A percentile compares a stretch with the other conserved stretches of the same genome.
Conservation (phyloP, 805 yeast species). For the Candida boleticola region DNA sequence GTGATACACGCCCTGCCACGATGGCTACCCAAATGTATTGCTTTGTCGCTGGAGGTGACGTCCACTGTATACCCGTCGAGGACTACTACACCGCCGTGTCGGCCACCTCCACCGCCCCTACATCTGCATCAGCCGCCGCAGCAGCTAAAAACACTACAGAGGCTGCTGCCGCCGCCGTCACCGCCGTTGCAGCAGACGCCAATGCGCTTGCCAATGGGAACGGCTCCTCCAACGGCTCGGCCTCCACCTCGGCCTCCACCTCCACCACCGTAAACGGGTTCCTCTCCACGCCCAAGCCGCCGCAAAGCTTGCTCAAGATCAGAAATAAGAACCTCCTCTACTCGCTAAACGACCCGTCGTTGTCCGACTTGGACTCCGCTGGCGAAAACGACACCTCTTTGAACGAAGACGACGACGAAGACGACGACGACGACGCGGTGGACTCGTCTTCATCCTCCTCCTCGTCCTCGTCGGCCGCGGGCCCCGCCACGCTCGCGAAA, state of each 20-base stretch:
- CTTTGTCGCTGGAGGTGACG: conserved; percentile 22
- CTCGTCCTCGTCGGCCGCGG: conserved; percentile 2
- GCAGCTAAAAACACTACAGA: conserved; percentile 11
- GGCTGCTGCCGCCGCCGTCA: conserved; percentile 8
- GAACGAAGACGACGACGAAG: conserved; percentile 8
- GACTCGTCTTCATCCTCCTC: not conserved
- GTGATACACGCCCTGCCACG: too few species aligned
- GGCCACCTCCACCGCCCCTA: not conserved
- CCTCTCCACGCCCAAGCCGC: not conserved
- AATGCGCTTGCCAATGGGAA: not conserved
- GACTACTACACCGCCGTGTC: not conserved
- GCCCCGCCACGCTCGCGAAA: conserved; percentile 5
- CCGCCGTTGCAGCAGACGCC: not conserved
- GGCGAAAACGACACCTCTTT: not conserved
- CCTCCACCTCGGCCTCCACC: not conserved
- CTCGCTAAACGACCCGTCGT: conserved; percentile 35
- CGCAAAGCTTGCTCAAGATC: conserved; percentile 2
- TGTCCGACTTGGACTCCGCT: conserved; percentile 31
- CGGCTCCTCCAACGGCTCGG: not conserved
- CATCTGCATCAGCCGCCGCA: not conserved
- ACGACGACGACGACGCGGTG: conserved; percentile 2
- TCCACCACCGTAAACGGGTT: not conserved
- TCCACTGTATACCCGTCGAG: conserved; percentile 27
- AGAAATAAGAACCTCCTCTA: conserved; percentile 31
- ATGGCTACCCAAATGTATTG: conserved; percentile 23